phyloP scores from a whole-genome alignment of 164 flowering plant species.

The Magnolia changhungtana region DNA sequence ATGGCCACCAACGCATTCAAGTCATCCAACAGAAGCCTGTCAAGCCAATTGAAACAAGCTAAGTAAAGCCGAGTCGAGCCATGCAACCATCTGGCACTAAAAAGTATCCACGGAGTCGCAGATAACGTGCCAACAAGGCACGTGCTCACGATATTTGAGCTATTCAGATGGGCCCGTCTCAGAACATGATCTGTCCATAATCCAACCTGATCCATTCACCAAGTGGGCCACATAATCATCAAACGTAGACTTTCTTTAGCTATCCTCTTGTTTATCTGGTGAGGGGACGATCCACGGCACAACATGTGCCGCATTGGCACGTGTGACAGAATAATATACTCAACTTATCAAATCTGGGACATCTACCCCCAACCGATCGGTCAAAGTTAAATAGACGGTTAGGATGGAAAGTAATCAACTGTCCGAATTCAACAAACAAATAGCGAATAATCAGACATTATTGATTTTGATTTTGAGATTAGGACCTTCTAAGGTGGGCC shows the following conservation, averaged over 20 bases:
- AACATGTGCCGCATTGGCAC: not conserved
- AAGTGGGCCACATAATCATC: not conserved
- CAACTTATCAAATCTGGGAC: not conserved
- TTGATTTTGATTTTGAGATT: too few species aligned
- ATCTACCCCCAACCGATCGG: too few species aligned
- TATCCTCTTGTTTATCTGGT: not conserved
- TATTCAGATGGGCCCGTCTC: not conserved
- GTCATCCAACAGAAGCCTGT: not conserved
- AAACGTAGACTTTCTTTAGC: not conserved
- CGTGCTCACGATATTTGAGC: not conserved
- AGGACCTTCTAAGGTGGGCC: not conserved
- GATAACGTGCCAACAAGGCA: not conserved
- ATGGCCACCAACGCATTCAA: not conserved
- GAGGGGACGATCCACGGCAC: not conserved
- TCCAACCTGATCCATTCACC: not conserved
- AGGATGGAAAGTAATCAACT: not conserved
- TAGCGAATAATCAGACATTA: not conserved
- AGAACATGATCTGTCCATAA: not conserved
- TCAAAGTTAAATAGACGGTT: too few species aligned
- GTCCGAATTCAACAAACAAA: not conserved
- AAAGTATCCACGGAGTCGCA: not conserved
- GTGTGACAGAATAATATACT: not conserved
- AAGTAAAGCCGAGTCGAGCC: not conserved
- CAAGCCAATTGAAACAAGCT: not conserved
- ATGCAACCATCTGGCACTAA: too few species aligned